Conservation (phyloP, 1,139 yeast genomes). For the Suhomyces ambrosiae region DNA sequence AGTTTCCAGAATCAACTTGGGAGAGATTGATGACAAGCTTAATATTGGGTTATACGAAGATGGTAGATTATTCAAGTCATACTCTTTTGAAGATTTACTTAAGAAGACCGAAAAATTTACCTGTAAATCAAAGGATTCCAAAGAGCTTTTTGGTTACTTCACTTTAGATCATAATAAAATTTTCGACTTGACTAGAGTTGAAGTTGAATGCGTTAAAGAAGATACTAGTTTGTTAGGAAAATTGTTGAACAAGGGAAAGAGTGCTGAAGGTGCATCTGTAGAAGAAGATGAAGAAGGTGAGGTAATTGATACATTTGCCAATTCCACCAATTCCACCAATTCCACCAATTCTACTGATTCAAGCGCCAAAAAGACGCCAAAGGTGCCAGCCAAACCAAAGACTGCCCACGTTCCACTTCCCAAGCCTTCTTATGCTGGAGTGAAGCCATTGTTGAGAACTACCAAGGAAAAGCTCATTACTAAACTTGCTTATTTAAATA, state of each 20-base stretch:
- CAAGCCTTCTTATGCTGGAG: constrained; percentile 39
- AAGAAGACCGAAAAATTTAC: constrained; percentile 46
- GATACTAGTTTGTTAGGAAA: constrained; percentile 31
- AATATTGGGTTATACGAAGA: constrained; percentile 57
- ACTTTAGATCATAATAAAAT: constrained; percentile 52
- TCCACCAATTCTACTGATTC: constrained; percentile 9
- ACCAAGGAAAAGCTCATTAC: constrained; percentile 37
- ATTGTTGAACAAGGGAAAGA: constrained; percentile 26
- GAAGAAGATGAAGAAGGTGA: constrained; percentile 19
- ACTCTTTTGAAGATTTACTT: constrained; percentile 30
- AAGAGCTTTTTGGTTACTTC: constrained; percentile 45
- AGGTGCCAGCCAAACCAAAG: constrained; percentile 15
- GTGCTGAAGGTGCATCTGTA: constrained; percentile 17
- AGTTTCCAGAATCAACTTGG: constrained; percentile 34
- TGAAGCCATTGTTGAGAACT: constrained; percentile 47
- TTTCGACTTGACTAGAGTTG: constrained; percentile 45
- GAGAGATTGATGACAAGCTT: constrained; percentile 33
- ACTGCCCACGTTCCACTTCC: constrained; percentile 26
- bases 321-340: constrained; percentile 21
- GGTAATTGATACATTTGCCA: constrained; percentile 9
- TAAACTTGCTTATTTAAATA: constrained; percentile 35
- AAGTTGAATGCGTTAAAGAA: constrained; percentile 40
- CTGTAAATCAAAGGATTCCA: constrained; percentile 41
- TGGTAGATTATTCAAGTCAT: constrained; percentile 48
- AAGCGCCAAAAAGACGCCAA: constrained; percentile 21